phyloP scores from a whole-genome alignment of 1,139 yeast genomes.

The Pichia inconspicua region DNA sequence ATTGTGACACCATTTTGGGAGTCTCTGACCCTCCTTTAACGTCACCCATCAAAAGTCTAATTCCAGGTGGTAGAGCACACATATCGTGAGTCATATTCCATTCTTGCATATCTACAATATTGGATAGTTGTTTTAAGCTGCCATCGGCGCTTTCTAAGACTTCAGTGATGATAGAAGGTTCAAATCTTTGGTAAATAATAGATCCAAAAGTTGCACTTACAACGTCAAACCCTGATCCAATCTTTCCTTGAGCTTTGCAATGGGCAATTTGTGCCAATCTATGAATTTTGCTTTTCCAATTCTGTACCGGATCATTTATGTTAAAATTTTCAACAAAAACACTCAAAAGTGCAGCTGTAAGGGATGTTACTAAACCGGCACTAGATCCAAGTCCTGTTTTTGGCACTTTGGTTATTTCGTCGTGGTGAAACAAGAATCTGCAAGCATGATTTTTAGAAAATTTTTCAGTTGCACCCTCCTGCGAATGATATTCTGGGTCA shows the following conservation, averaged over 20 bases:
- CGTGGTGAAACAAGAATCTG: conserved; percentile 52
- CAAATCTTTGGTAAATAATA: conserved; percentile 68
- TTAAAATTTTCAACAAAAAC: conserved; percentile 33
- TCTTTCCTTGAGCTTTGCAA: conserved; percentile 87
- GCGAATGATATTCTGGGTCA: conserved; percentile 87
- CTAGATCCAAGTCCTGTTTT: conserved; percentile 96
- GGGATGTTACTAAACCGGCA: conserved; percentile 83
- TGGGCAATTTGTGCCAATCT: conserved; percentile 85
- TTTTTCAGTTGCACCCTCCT: conserved; percentile 36
- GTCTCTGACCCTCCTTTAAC: conserved; percentile 90
- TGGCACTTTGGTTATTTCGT: conserved; percentile 62
- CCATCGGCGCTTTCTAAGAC: conserved; percentile 25
- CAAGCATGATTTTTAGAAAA: conserved; percentile 31
- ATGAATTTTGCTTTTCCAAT: conserved; percentile 42
- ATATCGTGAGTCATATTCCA: conserved; percentile 54
- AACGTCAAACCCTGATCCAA: conserved; percentile 95
- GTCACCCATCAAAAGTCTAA: conserved; percentile 84
- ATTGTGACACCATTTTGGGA: conserved; percentile 76
- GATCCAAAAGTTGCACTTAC: conserved; percentile 95
- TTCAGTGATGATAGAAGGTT: conserved; percentile 42
- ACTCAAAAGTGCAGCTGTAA: conserved; percentile 61
- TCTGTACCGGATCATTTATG: conserved; percentile 17
- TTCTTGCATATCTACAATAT: conserved; percentile 36
- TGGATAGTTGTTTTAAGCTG: conserved; percentile 28
- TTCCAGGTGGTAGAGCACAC: conserved; percentile 58